A percentile compares a stretch with the other conserved stretches of the same genome.
Evolutionary conservation across 2,329 filamentous ascomycete genomes (phyloP).

Genomic region (Ambrosiella xylebori): DNA sequence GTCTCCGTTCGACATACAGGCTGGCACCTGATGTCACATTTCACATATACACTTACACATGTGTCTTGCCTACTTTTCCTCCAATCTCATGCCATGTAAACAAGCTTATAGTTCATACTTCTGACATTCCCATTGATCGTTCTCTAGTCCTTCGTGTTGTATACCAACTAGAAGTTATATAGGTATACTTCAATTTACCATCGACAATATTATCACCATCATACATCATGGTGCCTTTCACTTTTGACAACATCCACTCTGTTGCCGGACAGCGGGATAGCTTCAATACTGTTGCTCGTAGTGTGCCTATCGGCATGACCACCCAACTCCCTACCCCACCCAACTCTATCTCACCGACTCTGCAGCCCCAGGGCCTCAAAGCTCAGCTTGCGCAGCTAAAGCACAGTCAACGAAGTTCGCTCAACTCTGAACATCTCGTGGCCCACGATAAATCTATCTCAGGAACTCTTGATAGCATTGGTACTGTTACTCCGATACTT

Average conservation of each 20-base stretch:
- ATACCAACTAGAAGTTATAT: neutral
- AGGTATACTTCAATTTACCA: neutral
- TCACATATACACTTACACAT: no score
- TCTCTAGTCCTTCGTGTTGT: neutral
- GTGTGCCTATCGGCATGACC: constrained; percentile 37
- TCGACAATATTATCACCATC: neutral
- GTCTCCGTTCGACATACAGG: no score
- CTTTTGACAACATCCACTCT: constrained; percentile 49
- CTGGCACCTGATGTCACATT: no score
- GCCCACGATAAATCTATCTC: constrained; percentile 20
- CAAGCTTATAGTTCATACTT: neutral
- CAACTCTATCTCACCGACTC: constrained; percentile 80
- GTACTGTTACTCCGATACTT: constrained; percentile 68
- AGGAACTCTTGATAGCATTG: constrained; percentile 50
- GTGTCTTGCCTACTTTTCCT: neutral
- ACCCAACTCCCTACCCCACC: constrained; percentile 74
- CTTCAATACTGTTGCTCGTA: constrained; percentile 54
- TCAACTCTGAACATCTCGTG: constrained; percentile 50
- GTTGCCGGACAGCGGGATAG: constrained; percentile 43
- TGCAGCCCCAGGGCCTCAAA: constrained; percentile 67
- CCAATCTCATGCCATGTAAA: neutral
- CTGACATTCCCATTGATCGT: neutral
- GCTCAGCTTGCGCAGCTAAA: constrained; percentile 48
- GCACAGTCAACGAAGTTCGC: constrained; percentile 29
- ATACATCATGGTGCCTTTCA: constrained; percentile 35